Conservation (phyloP, 306 rosid species). For the Dalbergia oliveri region DNA sequence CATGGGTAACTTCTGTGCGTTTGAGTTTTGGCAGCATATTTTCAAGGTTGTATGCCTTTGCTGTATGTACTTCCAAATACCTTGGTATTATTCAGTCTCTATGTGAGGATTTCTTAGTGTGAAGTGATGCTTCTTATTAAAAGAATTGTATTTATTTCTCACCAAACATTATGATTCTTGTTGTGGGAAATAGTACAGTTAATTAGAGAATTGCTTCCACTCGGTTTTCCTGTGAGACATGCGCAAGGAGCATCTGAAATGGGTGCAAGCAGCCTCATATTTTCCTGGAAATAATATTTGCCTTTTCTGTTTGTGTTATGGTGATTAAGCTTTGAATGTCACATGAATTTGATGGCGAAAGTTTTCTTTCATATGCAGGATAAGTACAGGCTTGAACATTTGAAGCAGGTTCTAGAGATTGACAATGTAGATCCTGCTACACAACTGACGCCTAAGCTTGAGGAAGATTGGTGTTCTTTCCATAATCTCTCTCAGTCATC, state of each 20-base stretch:
- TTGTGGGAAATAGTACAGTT: not conserved
- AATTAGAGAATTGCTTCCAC: constrained; percentile 27
- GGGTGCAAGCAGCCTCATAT: constrained; percentile 27
- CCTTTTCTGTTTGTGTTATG: constrained; percentile 11
- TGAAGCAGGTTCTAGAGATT: constrained; percentile 61
- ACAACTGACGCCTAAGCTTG: constrained; percentile 51
- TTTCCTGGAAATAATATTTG: constrained; percentile 21
- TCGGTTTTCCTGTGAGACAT: constrained; percentile 18
- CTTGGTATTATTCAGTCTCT: constrained; percentile 36
- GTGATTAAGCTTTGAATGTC: constrained; percentile 5
- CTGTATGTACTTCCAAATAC: constrained; percentile 36
- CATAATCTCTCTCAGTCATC: constrained; percentile 81
- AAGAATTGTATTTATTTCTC: constrained; percentile 11
- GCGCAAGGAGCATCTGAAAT: constrained; percentile 1
- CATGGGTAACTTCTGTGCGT: constrained; percentile 79
- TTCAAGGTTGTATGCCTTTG: constrained; percentile 61
- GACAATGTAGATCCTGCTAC: constrained; percentile 52
- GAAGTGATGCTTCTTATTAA: constrained; percentile 18
- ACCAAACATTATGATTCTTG: constrained; percentile 3
- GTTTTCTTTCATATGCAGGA: constrained; percentile 62
- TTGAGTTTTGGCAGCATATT: constrained; percentile 90
- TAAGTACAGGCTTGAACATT: constrained; percentile 61
- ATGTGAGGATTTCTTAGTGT: not conserved
- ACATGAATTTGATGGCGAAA: constrained; percentile 24
- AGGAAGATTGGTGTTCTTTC: constrained; percentile 82